Evolutionary conservation across 2,329 filamentous ascomycete genomes (phyloP), one percentile per base, ranked within the genome.

Genomic region (Plenodomus biglobosus): DNA sequence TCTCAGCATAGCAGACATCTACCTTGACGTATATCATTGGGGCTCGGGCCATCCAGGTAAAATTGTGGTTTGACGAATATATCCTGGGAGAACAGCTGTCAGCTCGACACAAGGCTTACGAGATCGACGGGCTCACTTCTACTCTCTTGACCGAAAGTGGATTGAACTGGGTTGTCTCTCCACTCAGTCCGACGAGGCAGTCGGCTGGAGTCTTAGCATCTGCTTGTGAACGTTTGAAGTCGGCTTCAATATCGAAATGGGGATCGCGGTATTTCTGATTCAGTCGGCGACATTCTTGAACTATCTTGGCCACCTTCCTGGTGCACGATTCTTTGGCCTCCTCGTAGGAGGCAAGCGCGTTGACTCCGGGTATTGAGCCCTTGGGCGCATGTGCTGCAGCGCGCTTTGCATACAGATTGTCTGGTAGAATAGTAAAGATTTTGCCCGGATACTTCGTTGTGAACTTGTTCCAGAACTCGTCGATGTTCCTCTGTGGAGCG

Each of bases 181-280:
- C 66, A 19, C 68, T 68, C 42, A 84, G 59, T 2, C 78, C 76
- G 56, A 79, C 76, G 22, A 84, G 49, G 58, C 78, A 84, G 59
- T 83, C 76, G 40, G 67, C 61, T 21, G 62, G 70, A 36, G 53
- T 67, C 4, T 72, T 66, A 11, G 62, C 61, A 35, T 48, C 53
- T 5, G 60, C 52, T 42, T 71, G 66, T 15, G 61, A 66, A 38
- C 62, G 64, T 72, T 89, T 87, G 53, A 91, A 77, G 67, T 92
- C 88, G 32, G 82, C 76, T 65, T 94, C 90, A 42, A 95, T 84
- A 66, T 95, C 87, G 65, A 95, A 95, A 68, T 94, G 85, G n/a
- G 85, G 83, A 65, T 95, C 90, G 15, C 86, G 82, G 66, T 95
- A 96, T 70, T 90, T 92, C 63, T 90, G 86, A 70, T 95, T 95